These are phyloP conservation scores for Salvia splendens DNA, from an alignment of 257 asterid genomes.

Conservation along the genomic window DNA sequence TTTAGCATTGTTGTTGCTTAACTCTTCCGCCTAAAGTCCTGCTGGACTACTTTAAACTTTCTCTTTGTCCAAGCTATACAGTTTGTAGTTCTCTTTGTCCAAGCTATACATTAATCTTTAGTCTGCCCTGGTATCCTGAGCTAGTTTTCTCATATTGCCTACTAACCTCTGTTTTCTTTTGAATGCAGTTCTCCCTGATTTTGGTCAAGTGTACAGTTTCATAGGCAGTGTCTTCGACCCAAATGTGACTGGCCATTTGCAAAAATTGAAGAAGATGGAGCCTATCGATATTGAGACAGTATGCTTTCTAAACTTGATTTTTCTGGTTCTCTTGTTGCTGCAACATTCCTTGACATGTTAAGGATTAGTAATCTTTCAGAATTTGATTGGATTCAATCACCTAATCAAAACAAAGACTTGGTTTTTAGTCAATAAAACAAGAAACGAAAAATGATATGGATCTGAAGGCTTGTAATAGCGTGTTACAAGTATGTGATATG, in stretches of 20 bases:
- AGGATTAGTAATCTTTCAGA: no score
- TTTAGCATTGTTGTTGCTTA: conserved; percentile 15
- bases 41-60: conserved; percentile 4
- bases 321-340: conserved; percentile 19
- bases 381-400: neutral
- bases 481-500: conserved; percentile 5
- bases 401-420: neutral
- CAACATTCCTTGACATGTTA: neutral
- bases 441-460: conserved; percentile 12
- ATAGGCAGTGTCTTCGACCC: conserved; percentile 96
- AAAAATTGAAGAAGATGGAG: conserved; percentile 83
- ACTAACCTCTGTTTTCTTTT: conserved; percentile 24
- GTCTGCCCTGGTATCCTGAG: conserved; percentile 6
- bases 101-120: neutral
- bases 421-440: conserved; percentile 9
- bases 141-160: conserved; percentile 20
- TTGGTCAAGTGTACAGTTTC: conserved; percentile 86
- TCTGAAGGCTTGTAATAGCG: conserved; percentile 7
- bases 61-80: conserved; percentile 10
- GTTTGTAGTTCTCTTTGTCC: neutral
- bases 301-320: conserved; percentile 43
- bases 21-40: conserved; percentile 17
- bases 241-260: conserved; percentile 67
- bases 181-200: conserved; percentile 90
- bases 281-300: conserved; percentile 94